phyloP scores from a whole-genome alignment of 148 eudicot species.

The Euryodendron excelsum region DNA sequence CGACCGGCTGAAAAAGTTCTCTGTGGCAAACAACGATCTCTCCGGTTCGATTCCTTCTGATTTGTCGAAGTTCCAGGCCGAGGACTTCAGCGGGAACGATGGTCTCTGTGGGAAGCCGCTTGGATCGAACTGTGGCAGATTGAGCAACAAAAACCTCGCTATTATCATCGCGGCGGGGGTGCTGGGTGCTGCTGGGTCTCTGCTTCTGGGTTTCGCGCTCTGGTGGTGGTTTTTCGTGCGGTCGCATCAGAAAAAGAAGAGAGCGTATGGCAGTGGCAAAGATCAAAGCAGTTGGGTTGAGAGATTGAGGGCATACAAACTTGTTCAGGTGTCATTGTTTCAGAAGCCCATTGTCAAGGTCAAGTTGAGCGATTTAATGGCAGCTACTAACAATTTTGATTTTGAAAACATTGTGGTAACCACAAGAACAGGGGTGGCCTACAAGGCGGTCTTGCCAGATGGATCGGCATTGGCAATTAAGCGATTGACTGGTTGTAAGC shows the following conservation, averaged over 20 bases:
- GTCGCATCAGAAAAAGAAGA: conserved; percentile 6
- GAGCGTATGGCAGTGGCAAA: conserved; percentile 32
- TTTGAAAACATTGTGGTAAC: conserved; percentile 30
- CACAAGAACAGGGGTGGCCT: conserved; percentile 58
- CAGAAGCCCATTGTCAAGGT: conserved; percentile 69
- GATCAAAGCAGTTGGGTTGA: conserved; percentile 53
- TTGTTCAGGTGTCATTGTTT: conserved; percentile 57
- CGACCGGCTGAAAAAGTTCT: background rate
- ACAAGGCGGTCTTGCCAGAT: conserved; percentile 56
- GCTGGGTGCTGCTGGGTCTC: background rate
- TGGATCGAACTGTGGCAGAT: background rate
- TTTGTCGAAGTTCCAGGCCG: background rate
- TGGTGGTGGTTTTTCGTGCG: conserved; percentile 1
- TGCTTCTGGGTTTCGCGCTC: conserved; percentile 1
- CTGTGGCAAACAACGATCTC: background rate
- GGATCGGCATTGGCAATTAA: conserved; percentile 71
- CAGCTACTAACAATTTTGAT: conserved; percentile 51
- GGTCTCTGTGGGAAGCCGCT: background rate
- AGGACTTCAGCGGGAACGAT: background rate
- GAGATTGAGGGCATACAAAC: conserved; percentile 48
- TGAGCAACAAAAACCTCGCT: background rate
- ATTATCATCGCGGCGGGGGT: conserved; percentile 5
- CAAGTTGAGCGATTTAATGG: conserved; percentile 54
- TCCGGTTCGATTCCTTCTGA: background rate
- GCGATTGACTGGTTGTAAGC: conserved; percentile 47